Evolutionary conservation across 2,329 filamentous ascomycete genomes (phyloP).

Genomic region (Sarocladium oryzae): DNA sequence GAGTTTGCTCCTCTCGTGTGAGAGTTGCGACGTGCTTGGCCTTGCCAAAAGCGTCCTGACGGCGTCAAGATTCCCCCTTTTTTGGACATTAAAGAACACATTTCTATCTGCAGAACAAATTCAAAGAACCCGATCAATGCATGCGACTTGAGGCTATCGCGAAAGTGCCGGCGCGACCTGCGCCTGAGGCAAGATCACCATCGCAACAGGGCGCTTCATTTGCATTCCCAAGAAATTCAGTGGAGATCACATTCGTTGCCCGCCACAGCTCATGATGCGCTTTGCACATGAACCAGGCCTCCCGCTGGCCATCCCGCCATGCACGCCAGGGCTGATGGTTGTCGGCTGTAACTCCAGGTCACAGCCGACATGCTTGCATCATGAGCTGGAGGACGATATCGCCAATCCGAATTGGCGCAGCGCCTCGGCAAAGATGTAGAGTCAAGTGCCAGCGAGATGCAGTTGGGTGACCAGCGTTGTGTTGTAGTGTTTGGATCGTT

Average conservation of each 20-base stretch:
- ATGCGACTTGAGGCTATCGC: neutral
- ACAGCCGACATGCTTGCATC: constrained; percentile 10
- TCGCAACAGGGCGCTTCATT: neutral
- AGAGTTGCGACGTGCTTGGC: neutral
- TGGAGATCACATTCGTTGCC: neutral
- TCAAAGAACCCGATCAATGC: constrained; percentile 1
- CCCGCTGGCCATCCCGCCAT: neutral
- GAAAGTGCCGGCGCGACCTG: no score
- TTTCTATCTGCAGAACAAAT: neutral
- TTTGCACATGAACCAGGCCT: neutral
- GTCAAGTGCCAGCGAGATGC: constrained; percentile 1
- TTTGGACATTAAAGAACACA: neutral
- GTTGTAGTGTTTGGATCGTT: constrained; percentile 25
- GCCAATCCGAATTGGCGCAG: neutral
- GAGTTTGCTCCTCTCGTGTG: no score
- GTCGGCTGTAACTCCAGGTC: constrained; percentile 5
- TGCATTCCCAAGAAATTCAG: neutral
- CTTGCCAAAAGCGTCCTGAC: neutral
- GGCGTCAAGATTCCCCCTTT: neutral
- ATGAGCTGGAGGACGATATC: neutral
- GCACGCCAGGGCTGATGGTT: neutral
- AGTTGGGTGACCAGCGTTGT: constrained; percentile 1
- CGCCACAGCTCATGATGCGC: neutral
- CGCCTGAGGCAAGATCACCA: no score
- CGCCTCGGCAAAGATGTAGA: neutral